phyloP scores from a whole-genome alignment of 2,329 filamentous ascomycete species.

The Lecanoromycetidae sp. region DNA sequence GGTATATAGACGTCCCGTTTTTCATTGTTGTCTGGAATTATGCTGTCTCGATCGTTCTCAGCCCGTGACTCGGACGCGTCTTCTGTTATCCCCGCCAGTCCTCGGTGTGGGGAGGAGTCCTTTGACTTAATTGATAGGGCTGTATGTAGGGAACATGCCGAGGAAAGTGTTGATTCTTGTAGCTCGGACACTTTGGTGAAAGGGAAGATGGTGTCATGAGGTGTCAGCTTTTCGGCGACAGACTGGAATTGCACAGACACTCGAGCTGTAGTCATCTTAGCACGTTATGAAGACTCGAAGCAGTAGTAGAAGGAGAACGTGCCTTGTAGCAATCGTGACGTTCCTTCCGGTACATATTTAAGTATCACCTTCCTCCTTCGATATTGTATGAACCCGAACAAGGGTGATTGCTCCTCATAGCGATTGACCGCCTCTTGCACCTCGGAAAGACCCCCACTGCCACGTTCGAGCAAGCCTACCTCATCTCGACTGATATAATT shows the following conservation, averaged over 20 bases:
- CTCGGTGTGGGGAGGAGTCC: conserved; percentile 62
- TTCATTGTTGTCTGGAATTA: neutral
- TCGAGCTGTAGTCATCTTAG: conserved; percentile 48
- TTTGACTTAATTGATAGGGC: conserved; percentile 76
- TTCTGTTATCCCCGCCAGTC: conserved; percentile 87
- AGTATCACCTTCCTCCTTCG: conserved; percentile 79
- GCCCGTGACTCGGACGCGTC: conserved; percentile 60
- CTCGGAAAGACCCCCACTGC: conserved; percentile 72
- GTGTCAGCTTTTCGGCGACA: conserved; percentile 57
- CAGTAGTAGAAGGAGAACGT: conserved; percentile 23
- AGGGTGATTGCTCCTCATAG: conserved; percentile 72
- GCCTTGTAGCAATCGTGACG: conserved; percentile 89
- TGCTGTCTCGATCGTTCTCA: neutral
- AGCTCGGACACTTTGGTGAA: conserved; percentile 65
- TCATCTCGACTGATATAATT: conserved; percentile 86
- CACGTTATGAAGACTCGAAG: conserved; percentile 7
- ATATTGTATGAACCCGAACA: conserved; percentile 88
- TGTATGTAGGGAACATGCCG: conserved; percentile 79
- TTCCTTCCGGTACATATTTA: conserved; percentile 83
- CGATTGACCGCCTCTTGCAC: conserved; percentile 63
- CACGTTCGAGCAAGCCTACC: conserved; percentile 63
- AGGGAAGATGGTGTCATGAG: conserved; percentile 74
- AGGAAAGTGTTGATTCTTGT: conserved; percentile 74
- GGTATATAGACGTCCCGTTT: neutral
- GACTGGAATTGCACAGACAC: conserved; percentile 59